Percentiles rank a stretch among this genome's conserved stretches.
These are phyloP conservation scores for Arthrobotrys megalospora DNA, from an alignment of 2,329 filamentous ascomycete genomes.

Conservation along the genomic window DNA sequence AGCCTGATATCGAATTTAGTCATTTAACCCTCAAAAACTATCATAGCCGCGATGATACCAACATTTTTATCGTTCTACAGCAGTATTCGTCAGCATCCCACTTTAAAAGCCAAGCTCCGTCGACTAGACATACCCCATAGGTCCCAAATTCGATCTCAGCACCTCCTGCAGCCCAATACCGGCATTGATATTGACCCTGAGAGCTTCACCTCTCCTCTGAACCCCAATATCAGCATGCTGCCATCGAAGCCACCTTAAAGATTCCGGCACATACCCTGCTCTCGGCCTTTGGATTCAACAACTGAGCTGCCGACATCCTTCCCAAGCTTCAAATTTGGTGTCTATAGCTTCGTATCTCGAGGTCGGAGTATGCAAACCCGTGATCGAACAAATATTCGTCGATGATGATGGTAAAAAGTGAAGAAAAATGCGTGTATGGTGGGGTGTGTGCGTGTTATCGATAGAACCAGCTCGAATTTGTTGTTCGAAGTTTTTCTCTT, in stretches of 20 bases:
- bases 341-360: constrained; percentile 31
- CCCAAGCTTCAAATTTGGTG: constrained; percentile 50
- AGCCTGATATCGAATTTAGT: constrained; percentile 70
- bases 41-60: constrained; percentile 54
- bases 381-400: constrained; percentile 6
- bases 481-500: constrained; percentile 59
- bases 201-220: constrained; percentile 94
- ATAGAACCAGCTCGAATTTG: constrained; percentile 56
- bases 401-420: constrained; percentile 21
- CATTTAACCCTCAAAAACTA: background rate
- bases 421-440: constrained; percentile 29
- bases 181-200: constrained; percentile 95
- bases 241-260: constrained; percentile 60
- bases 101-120: constrained; percentile 10
- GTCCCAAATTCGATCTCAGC: constrained; percentile 94
- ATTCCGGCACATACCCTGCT: constrained; percentile 79
- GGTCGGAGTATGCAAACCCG: background rate
- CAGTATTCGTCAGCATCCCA: constrained; percentile 25
- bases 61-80: constrained; percentile 64
- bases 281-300: constrained; percentile 99
- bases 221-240: constrained; percentile 68
- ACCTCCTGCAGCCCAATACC: constrained; percentile 87
- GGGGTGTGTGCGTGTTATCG: constrained; percentile 55
- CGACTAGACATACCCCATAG: constrained; percentile 73
- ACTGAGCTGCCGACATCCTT: constrained; percentile 94